These are phyloP conservation scores for Coprinopsis cinerea DNA, from an alignment of 768 basidiomycete species.

Conservation along the genomic window DNA sequence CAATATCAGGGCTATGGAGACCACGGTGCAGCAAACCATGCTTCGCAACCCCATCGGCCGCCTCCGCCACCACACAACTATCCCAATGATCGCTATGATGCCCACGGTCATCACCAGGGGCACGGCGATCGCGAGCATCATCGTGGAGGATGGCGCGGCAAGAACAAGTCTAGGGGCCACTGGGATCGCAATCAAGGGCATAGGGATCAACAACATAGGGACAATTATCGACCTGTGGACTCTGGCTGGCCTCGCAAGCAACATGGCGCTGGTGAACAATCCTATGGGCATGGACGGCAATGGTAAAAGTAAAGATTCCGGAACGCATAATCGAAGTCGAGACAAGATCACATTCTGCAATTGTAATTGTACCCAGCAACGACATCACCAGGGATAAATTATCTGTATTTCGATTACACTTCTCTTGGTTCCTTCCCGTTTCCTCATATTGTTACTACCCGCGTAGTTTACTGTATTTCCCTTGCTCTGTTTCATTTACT, in stretches of 20 bases:
- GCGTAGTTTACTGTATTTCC: too few species aligned
- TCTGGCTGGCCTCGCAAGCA: constrained; percentile 52
- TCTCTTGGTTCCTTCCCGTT: background rate
- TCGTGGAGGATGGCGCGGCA: constrained; percentile 14
- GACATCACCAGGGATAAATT: background rate
- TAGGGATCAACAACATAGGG: constrained; percentile 12
- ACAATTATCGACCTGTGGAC: constrained; percentile 32
- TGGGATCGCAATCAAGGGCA: constrained; percentile 23
- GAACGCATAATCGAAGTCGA: too few species aligned
- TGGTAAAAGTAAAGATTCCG: background rate
- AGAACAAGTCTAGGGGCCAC: constrained; percentile 4
- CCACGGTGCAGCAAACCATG: background rate
- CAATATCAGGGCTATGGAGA: constrained; percentile 1
- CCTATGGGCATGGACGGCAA: background rate
- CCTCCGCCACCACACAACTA: background rate
- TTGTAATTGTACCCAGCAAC: too few species aligned
- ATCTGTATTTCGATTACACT: background rate
- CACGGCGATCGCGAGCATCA: constrained; percentile 29
- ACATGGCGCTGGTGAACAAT: constrained; percentile 15
- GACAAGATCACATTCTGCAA: too few species aligned
- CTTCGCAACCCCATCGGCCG: background rate
- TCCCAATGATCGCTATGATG: background rate
- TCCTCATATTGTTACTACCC: background rate
- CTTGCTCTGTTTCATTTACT: too few species aligned
- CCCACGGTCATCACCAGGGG: constrained; percentile 25